Evolutionary conservation across 2,329 filamentous ascomycete genomes (phyloP).

Genomic region (Pseudopyrenochaeta lycopersici): DNA sequence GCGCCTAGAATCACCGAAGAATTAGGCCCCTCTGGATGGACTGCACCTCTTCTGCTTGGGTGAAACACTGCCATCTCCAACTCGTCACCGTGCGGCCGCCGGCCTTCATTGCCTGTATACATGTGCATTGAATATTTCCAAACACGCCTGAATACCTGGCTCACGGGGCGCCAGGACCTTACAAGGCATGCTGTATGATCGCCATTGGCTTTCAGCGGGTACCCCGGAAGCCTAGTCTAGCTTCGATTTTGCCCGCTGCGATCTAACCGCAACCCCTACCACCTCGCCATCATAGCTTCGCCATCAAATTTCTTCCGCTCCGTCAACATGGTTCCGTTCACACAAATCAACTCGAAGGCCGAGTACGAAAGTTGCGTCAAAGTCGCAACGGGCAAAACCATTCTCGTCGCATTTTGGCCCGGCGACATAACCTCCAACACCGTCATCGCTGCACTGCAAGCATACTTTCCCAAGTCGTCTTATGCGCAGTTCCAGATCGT

Average conservation of each 20-base stretch:
- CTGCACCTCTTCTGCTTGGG: background rate
- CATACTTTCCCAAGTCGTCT: constrained; percentile 20
- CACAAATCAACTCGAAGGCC: constrained; percentile 20
- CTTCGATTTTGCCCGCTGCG: background rate
- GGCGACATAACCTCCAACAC: constrained; percentile 26
- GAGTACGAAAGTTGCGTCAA: constrained; percentile 26
- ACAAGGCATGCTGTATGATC: no score
- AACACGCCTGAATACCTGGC: no score
- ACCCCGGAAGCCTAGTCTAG: background rate
- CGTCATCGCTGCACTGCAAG: constrained; percentile 19
- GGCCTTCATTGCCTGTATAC: no score
- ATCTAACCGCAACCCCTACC: background rate
- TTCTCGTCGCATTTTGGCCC: constrained; percentile 34
- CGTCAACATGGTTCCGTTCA: constrained; percentile 18
- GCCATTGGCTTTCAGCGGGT: background rate
- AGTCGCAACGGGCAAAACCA: constrained; percentile 25
- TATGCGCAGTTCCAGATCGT: constrained; percentile 18
- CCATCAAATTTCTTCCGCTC: background rate
- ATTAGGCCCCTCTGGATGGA: background rate
- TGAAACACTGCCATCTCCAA: background rate
- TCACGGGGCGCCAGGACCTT: no score
- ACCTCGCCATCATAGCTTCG: background rate
- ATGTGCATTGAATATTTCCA: no score
- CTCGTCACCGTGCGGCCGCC: no score
- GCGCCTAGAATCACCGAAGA: no score